Percentiles rank a stretch among this genome's conserved stretches.
These are phyloP conservation scores for Plantago elongata DNA, from an alignment of 257 asterid genomes.

Conservation along the genomic window DNA sequence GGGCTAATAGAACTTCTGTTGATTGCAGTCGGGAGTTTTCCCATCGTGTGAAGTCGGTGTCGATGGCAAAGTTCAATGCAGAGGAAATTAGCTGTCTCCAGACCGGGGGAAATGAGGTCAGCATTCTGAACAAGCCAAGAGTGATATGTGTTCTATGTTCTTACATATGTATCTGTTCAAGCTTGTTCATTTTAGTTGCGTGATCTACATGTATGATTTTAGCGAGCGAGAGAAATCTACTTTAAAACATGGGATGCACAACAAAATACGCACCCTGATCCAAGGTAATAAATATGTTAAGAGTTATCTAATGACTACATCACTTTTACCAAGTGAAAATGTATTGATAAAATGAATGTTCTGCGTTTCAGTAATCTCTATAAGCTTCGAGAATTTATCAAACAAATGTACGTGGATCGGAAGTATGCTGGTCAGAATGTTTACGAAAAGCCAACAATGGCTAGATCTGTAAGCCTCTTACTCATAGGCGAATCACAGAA, in stretches of 20 bases:
- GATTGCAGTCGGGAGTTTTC: constrained; percentile 72
- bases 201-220: constrained; percentile 11
- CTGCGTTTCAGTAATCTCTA: constrained; percentile 54
- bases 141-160: neutral
- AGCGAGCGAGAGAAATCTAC: constrained; percentile 74
- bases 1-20: constrained; percentile 1
- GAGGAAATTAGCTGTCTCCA: constrained; percentile 71
- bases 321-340: constrained; percentile 3
- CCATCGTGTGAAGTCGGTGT: constrained; percentile 89
- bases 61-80: constrained; percentile 75
- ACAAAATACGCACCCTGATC: constrained; percentile 53
- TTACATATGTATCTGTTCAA: neutral
- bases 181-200: constrained; percentile 10
- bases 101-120: constrained; percentile 89
- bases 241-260: constrained; percentile 76
- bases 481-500: neutral
- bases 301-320: neutral
- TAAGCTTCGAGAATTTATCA: constrained; percentile 65
- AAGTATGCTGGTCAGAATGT: constrained; percentile 54
- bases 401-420: constrained; percentile 54
- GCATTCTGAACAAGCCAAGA: constrained; percentile 9
- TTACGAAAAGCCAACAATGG: constrained; percentile 28
- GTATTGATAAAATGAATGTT: constrained; percentile 11
- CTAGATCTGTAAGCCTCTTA: constrained; percentile 41
- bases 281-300: constrained; percentile 39